These are phyloP conservation scores for Tetradesmus obliquus DNA, from an alignment of 139 green algal genomes.

Conservation along the genomic window DNA sequence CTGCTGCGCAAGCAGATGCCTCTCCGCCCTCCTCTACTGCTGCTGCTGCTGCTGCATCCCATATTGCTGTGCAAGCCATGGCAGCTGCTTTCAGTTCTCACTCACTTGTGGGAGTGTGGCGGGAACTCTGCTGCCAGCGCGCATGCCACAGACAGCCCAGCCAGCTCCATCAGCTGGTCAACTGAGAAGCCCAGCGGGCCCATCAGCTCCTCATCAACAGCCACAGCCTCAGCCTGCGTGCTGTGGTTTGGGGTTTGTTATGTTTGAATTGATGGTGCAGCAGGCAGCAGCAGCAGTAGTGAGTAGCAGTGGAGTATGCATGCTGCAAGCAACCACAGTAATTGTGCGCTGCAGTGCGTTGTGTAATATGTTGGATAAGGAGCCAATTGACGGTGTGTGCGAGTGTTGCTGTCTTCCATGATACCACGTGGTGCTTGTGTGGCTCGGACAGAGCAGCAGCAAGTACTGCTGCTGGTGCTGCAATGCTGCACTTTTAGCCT, in stretches of 20 bases:
- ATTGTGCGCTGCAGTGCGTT: not conserved
- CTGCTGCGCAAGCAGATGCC: too few relatives aligned
- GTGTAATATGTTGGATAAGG: not conserved
- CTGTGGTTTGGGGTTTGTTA: not conserved
- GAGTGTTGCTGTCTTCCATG: too few relatives aligned
- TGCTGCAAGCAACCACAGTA: not conserved
- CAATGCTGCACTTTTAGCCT: not conserved
- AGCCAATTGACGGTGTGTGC: not conserved
- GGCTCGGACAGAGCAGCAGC: not conserved
- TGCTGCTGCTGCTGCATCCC: too few relatives aligned
- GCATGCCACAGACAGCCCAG: conserved; percentile 80
- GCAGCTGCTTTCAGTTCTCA: not conserved
- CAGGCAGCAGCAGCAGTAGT: not conserved
- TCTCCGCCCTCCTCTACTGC: too few relatives aligned
- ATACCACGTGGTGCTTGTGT: not conserved
- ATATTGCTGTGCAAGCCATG: not conserved
- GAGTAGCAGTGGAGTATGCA: not conserved
- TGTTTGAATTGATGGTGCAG: not conserved
- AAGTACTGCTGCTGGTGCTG: conserved; percentile 7
- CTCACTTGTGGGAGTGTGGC: not conserved
- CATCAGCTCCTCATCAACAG: conserved; percentile 93
- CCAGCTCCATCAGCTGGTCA: conserved; percentile 95
- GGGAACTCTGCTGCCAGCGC: conserved; percentile 76
- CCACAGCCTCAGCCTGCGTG: conserved; percentile 71
- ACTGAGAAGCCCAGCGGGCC: conserved; percentile 88